Evolutionary conservation across 352 stramenopile species (phyloP).

Genomic region (Phytophthora niederhauseri): DNA sequence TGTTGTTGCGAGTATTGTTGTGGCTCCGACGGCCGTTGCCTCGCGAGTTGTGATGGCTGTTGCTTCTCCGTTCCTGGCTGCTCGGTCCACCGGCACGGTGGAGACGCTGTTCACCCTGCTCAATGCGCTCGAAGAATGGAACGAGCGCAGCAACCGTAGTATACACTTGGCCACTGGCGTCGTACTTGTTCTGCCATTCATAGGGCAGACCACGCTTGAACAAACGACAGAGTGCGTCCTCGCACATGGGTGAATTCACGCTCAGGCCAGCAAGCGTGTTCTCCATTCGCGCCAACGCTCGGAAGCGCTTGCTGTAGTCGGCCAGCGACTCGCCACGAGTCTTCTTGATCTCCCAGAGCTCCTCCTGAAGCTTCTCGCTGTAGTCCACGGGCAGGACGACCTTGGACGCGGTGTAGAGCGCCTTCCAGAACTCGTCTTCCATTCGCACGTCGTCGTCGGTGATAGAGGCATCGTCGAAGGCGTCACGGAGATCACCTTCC

Average conservation of each 20-base stretch:
- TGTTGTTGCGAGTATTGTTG: no score
- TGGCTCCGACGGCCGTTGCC: no score
- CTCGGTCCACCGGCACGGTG: no score
- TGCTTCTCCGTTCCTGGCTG: no score
- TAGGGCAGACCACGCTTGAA: conserved; percentile 8
- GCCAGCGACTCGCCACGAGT: background rate
- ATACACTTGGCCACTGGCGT: no score
- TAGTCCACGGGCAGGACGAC: background rate
- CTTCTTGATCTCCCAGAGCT: background rate
- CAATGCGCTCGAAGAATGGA: no score
- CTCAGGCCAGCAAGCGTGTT: background rate
- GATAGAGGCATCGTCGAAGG: background rate
- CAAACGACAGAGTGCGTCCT: background rate
- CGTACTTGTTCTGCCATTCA: no score
- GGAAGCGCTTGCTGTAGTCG: background rate
- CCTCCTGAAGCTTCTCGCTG: background rate
- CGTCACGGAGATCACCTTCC: background rate
- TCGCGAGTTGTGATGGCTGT: no score
- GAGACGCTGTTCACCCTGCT: no score
- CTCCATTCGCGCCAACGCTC: background rate
- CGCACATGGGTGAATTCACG: background rate
- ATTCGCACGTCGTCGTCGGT: background rate
- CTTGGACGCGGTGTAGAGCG: no score
- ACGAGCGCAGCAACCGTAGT: no score
- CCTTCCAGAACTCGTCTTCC: no score